Evolutionary conservation across 352 stramenopile species (phyloP), one percentile per base, ranked within the genome.

Genomic region (Globisporangium uncinulatum): DNA sequence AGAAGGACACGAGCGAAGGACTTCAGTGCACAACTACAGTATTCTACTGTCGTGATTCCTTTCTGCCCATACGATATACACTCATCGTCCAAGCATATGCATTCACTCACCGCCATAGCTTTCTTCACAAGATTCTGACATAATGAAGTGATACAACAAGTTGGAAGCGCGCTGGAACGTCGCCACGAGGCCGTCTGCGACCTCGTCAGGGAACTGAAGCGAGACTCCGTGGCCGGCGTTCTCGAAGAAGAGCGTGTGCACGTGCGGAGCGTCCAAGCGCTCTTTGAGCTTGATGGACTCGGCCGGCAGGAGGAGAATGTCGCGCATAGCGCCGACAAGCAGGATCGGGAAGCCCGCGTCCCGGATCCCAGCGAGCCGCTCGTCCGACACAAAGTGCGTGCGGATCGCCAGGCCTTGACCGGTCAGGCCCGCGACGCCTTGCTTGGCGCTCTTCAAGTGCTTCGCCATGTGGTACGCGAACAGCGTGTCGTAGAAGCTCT

Each of bases 291-390:
- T 68, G 58, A 79, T 76, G 29, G 66, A 67, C 19, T 60, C 56
- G 43, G 78, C 74, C 36, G 72, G 47, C 8, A 14, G 42, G 44
- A 51, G 20, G 6, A 51, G 5, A 31, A 51, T 36, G 46, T 51
- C 46, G 46, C 46, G 21, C 24, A 55, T 52, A 10, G 55, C 65
- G 15, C 74, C 72, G 19, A 85, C 34, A 43, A 82, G 48, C 42
- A 85, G 66, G 48, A 82, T 79, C 37, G 74, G 72, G 52, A 74
- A 79, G 0, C 56, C 65, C 11, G 66, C 48, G 44, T 78, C 62
- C 10, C 61, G 63, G 51, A 85, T 85, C 58, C 54, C n/a, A 45
- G 21, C 21, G 34, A 85, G 47, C 31, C 74, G 76, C 29, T 67
- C 55, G 60, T 75, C 64, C 45, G 62, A 37, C 11, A 51, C 70